Percentiles rank a stretch among this genome's conserved stretches.
phyloP scores from a whole-genome alignment of 176 grass and related monocot species.

The Oryza meyeriana region DNA sequence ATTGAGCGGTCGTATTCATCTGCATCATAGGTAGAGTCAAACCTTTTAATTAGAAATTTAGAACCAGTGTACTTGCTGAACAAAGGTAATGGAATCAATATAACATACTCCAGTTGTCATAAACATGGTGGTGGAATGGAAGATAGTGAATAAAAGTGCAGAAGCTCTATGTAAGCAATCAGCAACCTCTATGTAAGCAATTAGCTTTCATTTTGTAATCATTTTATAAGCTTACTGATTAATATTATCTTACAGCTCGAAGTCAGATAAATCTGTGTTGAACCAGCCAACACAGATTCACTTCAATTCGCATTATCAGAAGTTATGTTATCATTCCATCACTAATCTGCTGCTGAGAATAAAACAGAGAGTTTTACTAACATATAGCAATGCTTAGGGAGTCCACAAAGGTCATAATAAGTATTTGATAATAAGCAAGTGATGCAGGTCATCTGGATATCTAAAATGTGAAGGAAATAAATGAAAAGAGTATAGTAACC shows the following conservation, averaged over 20 bases:
- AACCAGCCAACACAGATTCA: conserved; percentile 28
- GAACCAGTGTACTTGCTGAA: conserved; percentile 1
- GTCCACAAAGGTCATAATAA: too few relatives aligned
- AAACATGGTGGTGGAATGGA: background rate
- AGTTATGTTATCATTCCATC: background rate
- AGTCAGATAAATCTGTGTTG: background rate
- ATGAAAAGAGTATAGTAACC: background rate
- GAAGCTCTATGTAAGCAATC: background rate
- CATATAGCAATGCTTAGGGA: background rate
- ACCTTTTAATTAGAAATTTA: background rate
- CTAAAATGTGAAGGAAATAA: background rate
- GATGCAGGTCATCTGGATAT: background rate
- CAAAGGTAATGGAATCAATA: conserved; percentile 1
- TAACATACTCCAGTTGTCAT: conserved; percentile 17
- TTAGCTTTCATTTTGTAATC: background rate
- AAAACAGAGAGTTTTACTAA: background rate
- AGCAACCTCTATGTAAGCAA: conserved; percentile 5
- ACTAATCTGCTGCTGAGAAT: conserved; percentile 14
- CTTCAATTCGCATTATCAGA: background rate
- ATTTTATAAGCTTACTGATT: conserved; percentile 20
- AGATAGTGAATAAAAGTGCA: background rate
- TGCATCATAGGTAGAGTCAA: conserved; percentile 49
- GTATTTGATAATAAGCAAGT: background rate
- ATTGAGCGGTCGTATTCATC: conserved; percentile 99
- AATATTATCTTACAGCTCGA: background rate